phyloP scores from a whole-genome alignment of 106 monocot species.

The Apostasia shenzhenica region DNA sequence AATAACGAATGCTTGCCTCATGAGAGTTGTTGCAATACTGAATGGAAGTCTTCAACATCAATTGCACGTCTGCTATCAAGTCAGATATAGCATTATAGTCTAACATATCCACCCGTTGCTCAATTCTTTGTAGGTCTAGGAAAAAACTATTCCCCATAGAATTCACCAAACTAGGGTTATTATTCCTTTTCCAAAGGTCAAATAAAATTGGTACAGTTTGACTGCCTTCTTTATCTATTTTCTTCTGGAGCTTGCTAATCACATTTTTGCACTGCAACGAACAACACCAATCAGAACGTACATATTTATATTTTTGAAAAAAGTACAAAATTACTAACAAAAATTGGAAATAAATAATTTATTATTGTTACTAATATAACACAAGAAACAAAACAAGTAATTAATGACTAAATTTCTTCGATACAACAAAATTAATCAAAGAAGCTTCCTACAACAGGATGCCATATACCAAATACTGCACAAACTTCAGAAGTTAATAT shows the following conservation, averaged over 20 bases:
- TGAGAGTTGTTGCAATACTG: conserved; percentile 42
- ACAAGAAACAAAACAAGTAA: too few species aligned
- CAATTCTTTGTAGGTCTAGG: conserved; percentile 65
- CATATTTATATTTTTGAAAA: too few species aligned
- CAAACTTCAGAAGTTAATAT: too few species aligned
- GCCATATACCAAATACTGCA: too few species aligned
- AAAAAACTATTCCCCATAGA: conserved; percentile 16
- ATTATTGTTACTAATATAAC: too few species aligned
- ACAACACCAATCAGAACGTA: neutral
- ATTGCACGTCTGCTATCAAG: conserved; percentile 80
- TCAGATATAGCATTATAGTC: conserved; percentile 54
- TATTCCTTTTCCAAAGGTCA: conserved; percentile 61
- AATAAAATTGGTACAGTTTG: conserved; percentile 60
- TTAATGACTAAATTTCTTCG: too few species aligned
- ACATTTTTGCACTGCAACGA: conserved; percentile 81
- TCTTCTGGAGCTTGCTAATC: conserved; percentile 73
- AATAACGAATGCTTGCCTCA: conserved; percentile 43
- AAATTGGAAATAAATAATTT: too few species aligned
- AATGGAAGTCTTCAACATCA: conserved; percentile 67
- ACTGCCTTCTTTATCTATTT: conserved; percentile 76
- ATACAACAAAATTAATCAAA: too few species aligned
- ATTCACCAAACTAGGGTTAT: conserved; percentile 26
- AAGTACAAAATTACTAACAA: too few species aligned
- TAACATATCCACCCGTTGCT: conserved; percentile 62
- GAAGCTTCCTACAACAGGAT: too few species aligned